Evolutionary conservation across 2,329 filamentous ascomycete species (phyloP).

Genomic region (Verruconis gallopava): DNA sequence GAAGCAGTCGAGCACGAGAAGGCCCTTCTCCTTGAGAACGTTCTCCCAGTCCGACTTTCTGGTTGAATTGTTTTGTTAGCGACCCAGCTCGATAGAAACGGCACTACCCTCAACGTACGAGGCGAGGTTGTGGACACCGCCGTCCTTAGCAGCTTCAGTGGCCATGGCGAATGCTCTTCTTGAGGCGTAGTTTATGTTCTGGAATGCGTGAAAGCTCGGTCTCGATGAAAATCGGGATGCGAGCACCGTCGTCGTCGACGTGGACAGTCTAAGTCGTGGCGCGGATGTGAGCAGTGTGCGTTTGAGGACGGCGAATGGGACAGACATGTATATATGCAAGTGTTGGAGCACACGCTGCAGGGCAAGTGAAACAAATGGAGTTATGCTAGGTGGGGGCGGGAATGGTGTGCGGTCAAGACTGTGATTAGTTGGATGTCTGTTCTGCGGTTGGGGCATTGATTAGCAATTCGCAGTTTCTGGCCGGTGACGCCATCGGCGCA

Average conservation of each 20-base stretch:
- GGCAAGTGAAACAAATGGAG: no score
- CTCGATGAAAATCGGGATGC: slow-evolving; percentile 8
- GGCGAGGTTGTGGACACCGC: slow-evolving; percentile 9
- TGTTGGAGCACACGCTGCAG: no score
- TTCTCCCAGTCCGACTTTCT: slow-evolving; percentile 43
- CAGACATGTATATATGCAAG: slow-evolving; percentile 24
- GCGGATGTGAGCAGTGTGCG: slow-evolving; percentile 32
- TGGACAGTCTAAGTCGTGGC: slow-evolving; percentile 15
- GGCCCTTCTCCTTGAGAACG: slow-evolving; percentile 39
- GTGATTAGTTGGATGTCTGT: no score
- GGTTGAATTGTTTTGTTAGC: neutral
- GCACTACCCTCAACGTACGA: neutral
- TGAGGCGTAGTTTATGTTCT: neutral
- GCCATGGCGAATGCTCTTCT: neutral
- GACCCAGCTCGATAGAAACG: neutral
- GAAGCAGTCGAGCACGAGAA: slow-evolving; percentile 75
- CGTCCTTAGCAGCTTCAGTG: slow-evolving; percentile 2
- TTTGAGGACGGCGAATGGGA: slow-evolving; percentile 20
- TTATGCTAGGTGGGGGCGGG: no score
- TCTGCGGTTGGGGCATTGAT: no score
- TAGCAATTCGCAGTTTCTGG: no score
- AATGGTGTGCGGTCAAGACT: no score
- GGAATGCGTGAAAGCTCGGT: slow-evolving; percentile 8
- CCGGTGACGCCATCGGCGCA: no score
- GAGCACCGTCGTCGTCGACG: slow-evolving; percentile 1